phyloP scores from a whole-genome alignment of 2,329 filamentous ascomycete genomes.

The Pestalotiopsis sp. region DNA sequence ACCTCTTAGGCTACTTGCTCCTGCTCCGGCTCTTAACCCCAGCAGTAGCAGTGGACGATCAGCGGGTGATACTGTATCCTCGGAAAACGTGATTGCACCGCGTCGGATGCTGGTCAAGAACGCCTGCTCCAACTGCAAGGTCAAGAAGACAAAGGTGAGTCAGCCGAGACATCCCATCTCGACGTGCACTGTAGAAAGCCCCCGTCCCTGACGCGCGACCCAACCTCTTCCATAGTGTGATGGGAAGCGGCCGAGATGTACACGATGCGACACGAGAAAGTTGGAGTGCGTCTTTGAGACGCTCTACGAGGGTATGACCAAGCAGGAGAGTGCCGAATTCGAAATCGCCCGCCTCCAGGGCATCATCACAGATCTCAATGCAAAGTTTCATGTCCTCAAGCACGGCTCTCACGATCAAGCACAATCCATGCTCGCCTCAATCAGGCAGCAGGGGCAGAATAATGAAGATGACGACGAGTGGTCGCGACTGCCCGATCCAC shows the following conservation, averaged over 20 bases:
- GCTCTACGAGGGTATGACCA: slow-evolving; percentile 5
- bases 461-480: too few species aligned
- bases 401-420: neutral
- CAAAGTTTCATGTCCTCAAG: neutral
- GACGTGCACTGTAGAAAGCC: neutral
- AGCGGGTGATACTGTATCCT: neutral
- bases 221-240: slow-evolving; percentile 2
- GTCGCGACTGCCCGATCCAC: neutral
- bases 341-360: neutral
- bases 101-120: slow-evolving; percentile 1
- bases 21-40: neutral
- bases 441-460: neutral
- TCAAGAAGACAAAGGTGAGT: slow-evolving; percentile 9
- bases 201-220: neutral
- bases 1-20: neutral
- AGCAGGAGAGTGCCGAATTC: slow-evolving; percentile 3
- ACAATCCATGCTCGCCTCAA: neutral
- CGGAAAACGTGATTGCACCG: neutral
- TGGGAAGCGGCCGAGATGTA: slow-evolving; percentile 5
- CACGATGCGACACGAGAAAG: neutral
- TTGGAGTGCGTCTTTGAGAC: neutral
- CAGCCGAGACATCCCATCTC: neutral
- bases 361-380: neutral
- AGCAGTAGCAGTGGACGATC: neutral
- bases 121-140: slow-evolving; percentile 1